Evolutionary conservation across 768 basidiomycete genomes (phyloP), one percentile per base, ranked within the genome.

Genomic region (Pleurotus pulmonarius): DNA sequence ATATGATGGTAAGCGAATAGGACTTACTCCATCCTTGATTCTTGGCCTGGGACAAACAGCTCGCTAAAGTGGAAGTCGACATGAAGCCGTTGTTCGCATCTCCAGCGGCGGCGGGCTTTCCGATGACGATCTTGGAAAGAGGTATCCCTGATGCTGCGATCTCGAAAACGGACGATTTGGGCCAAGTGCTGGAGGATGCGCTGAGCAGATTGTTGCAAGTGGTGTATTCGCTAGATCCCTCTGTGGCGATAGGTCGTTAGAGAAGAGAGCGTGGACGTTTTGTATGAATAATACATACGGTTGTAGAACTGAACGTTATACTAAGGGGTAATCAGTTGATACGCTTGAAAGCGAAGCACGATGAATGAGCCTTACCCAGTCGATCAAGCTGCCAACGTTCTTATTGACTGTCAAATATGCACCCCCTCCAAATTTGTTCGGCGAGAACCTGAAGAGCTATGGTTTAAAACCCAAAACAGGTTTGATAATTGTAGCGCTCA

Each of bases 361-460:
- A 22, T 24, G 4, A 34, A 18, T n/a, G 12, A 4, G 13, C 13
- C 51, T 39, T 53, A 53, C 51, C 80, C 84, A 88, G 66, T 88
- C 86, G 61, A 88, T 88, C 18, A 79, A 67, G 59, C 66, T 71
- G 4, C 86, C 86, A n/a, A 84, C 82, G 3, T 69, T 61, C 47
- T 72, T 53, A 64, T 87, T 73, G 18, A 88, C 78, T 51, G 72
- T 74, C 24, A 81, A 69, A 62, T 87, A 87, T 11, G 78, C 86
- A 29, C 83, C 84, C 22, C 73, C 76, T 15, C 68, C 69, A 68
- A 70, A 80, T 52, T 58, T 64, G 44, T 58, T 68, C 8, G 74
- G 74, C 16, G 75, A 69, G 58, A 79, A 81, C 78, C 77, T 78
- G 37, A 29, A 13, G 9, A 3, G 29, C 3, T 8, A 9, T 34